These are phyloP conservation scores for Alternaria ventricosa DNA, from an alignment of 2,329 filamentous ascomycete species.

Conservation along the genomic window DNA sequence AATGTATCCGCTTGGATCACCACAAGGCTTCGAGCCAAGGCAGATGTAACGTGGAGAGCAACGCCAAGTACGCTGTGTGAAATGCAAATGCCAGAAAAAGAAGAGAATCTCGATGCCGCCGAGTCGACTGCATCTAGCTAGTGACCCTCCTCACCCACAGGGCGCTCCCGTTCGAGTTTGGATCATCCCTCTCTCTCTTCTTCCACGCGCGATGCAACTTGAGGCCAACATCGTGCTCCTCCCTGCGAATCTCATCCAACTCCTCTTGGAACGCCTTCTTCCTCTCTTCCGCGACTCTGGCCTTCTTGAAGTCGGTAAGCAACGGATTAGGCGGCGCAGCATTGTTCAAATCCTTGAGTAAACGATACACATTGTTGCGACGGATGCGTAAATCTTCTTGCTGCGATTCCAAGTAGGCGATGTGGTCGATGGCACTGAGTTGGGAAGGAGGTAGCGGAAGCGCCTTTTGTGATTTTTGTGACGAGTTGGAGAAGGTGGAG, in stretches of 20 bases:
- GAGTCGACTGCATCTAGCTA: not conserved
- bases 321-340: constrained; percentile 48
- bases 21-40: not conserved
- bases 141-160: constrained; percentile 51
- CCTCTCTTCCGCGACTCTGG: constrained; percentile 42
- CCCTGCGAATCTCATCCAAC: constrained; percentile 44
- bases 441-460: constrained; percentile 48
- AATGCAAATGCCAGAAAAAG: not conserved
- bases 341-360: constrained; percentile 45
- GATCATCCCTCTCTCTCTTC: constrained; percentile 49
- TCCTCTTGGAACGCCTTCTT: constrained; percentile 48
- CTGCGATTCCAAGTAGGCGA: constrained; percentile 48
- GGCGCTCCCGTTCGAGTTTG: constrained; percentile 38
- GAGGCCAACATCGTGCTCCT: constrained; percentile 51
- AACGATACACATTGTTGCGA: constrained; percentile 45
- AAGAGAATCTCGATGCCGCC: not conserved
- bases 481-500: constrained; percentile 34
- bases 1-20: not conserved
- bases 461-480: constrained; percentile 42
- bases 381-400: constrained; percentile 48
- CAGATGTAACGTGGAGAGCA: not conserved
- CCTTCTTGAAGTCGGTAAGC: constrained; percentile 45
- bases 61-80: not conserved
- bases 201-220: constrained; percentile 50
- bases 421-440: constrained; percentile 43